These are phyloP conservation scores for Magnaporthiopsis rhizophila DNA, from an alignment of 2,329 filamentous ascomycete species.

Conservation along the genomic window DNA sequence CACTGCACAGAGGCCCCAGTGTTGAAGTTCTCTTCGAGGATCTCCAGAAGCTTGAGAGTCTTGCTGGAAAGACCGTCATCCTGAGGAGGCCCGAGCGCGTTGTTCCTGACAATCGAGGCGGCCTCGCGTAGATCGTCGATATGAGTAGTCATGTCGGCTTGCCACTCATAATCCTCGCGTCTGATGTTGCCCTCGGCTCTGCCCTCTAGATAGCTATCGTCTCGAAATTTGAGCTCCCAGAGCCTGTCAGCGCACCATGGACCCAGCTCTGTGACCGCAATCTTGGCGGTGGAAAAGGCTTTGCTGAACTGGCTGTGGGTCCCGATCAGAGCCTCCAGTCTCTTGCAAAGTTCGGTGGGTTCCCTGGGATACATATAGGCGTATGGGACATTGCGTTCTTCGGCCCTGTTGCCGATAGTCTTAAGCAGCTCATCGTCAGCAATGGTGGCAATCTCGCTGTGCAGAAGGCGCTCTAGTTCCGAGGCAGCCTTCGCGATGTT, in stretches of 20 bases:
- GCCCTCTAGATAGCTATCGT: slow-evolving; percentile 52
- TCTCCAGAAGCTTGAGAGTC: slow-evolving; percentile 48
- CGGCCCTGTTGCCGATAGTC: neutral
- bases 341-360: slow-evolving; percentile 56
- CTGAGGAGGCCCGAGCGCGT: slow-evolving; percentile 34
- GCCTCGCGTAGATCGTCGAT: slow-evolving; percentile 51
- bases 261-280: slow-evolving; percentile 61
- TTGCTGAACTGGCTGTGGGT: slow-evolving; percentile 40
- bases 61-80: slow-evolving; percentile 59
- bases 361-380: slow-evolving; percentile 36
- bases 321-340: slow-evolving; percentile 39
- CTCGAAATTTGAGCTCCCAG: slow-evolving; percentile 63
- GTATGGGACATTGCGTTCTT: slow-evolving; percentile 3
- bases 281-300: slow-evolving; percentile 50
- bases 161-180: neutral
- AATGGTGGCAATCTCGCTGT: slow-evolving; percentile 75
- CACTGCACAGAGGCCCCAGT: neutral
- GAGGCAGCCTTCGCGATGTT: slow-evolving; percentile 57
- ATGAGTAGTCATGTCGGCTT: slow-evolving; percentile 29
- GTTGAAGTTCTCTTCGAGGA: slow-evolving; percentile 5
- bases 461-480: slow-evolving; percentile 68
- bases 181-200: slow-evolving; percentile 30
- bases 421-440: slow-evolving; percentile 28
- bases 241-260: slow-evolving; percentile 78
- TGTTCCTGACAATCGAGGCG: slow-evolving; percentile 42